phyloP scores from a whole-genome alignment of 805 yeast species.

The Candida tallmaniae region DNA sequence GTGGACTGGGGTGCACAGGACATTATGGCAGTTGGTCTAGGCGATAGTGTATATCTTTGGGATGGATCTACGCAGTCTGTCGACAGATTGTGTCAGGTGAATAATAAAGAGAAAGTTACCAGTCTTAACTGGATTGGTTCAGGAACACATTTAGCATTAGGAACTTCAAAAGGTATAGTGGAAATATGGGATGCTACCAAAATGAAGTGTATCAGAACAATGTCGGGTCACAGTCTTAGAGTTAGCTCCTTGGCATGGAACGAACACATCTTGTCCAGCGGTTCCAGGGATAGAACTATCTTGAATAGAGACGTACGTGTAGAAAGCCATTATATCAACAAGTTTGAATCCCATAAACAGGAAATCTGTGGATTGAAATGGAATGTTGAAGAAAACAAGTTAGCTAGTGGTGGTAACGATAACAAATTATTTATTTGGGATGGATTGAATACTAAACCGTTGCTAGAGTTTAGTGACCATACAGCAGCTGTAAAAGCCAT shows the following conservation, averaged over 20 bases:
- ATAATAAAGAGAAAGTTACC: constrained; percentile 64
- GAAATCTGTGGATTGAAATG: constrained; percentile 96
- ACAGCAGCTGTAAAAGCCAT: constrained; percentile 95
- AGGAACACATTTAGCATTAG: constrained; percentile 92
- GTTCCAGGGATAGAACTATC: constrained; percentile 80
- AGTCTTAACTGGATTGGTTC: constrained; percentile 90
- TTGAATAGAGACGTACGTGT: constrained; percentile 88
- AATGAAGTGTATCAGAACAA: constrained; percentile 76
- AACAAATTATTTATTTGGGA: constrained; percentile 86
- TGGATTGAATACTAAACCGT: constrained; percentile 63
- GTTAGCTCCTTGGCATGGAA: constrained; percentile 93
- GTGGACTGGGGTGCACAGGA: constrained; percentile 96
- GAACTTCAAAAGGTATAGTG: constrained; percentile 80
- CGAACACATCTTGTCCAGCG: constrained; percentile 80
- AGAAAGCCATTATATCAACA: constrained; percentile 73
- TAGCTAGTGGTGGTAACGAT: constrained; percentile 96
- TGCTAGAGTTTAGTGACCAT: constrained; percentile 74
- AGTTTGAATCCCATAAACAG: constrained; percentile 74
- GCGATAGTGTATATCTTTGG: constrained; percentile 85
- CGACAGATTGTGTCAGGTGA: constrained; percentile 68
- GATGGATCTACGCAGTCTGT: constrained; percentile 84
- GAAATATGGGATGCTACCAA: constrained; percentile 93
- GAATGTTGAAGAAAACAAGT: constrained; percentile 85
- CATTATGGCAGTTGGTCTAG: constrained; percentile 84
- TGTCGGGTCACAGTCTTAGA: constrained; percentile 86